Conservation (phyloP, 2,329 filamentous ascomycete genomes). For the Aspergillus transmontanensis region DNA sequence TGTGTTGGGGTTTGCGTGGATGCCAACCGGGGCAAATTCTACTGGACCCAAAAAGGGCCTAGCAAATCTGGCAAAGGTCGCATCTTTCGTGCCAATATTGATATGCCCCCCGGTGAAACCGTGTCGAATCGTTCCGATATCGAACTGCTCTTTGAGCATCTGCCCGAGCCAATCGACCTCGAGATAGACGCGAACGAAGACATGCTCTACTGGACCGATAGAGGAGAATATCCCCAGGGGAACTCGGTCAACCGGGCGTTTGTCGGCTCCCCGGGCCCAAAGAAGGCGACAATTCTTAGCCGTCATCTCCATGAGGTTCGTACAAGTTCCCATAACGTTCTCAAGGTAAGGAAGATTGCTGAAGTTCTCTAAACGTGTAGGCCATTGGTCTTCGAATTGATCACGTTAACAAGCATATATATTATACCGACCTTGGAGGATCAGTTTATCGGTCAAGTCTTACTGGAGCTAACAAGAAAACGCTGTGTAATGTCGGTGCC, state of each 20-base stretch:
- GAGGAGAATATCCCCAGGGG: slow-evolving; percentile 59
- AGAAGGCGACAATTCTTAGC: slow-evolving; percentile 9
- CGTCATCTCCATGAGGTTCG: no score
- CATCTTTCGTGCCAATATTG: slow-evolving; percentile 56
- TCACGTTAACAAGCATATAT: slow-evolving; percentile 16
- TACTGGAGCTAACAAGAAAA: slow-evolving; percentile 23
- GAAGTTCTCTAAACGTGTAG: no score
- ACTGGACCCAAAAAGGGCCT: slow-evolving; percentile 64
- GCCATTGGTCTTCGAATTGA: slow-evolving; percentile 28
- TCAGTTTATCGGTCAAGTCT: slow-evolving; percentile 23
- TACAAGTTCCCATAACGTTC: no score
- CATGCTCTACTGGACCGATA: slow-evolving; percentile 62
- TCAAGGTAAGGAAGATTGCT: no score
- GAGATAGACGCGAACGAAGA: slow-evolving; percentile 52
- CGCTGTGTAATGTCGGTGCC: slow-evolving; percentile 21
- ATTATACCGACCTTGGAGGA: slow-evolving; percentile 28
- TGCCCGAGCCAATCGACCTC: slow-evolving; percentile 62
- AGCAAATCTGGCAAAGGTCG: slow-evolving; percentile 55
- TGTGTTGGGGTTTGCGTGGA: slow-evolving; percentile 60
- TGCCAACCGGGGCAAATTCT: slow-evolving; percentile 49
- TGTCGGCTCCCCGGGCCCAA: slow-evolving; percentile 6
- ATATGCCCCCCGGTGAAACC: slow-evolving; percentile 37
- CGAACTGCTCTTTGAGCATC: slow-evolving; percentile 44
- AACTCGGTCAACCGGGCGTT: slow-evolving; percentile 54
- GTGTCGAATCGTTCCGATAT: slow-evolving; percentile 45